Base-by-base conservation (phyloP, 306 rosid species). In the Acacia confusa region DNA sequence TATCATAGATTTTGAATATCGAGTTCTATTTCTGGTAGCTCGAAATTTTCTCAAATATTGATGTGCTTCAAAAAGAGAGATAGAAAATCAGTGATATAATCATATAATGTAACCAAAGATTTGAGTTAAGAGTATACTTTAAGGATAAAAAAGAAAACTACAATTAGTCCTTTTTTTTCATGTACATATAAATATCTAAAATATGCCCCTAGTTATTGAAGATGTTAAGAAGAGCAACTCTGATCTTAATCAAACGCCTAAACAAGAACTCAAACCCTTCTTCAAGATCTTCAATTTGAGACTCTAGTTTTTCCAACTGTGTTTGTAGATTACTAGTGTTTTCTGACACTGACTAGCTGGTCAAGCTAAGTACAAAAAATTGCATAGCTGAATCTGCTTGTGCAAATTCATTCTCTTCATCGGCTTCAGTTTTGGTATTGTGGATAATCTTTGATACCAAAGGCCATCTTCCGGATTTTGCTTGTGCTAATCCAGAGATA, bases 401-500 rank as follows among this genome's bases (percentile, higher is more conserved):
- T 64, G 41, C 69, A 64, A 64, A 64, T 64, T 15, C 69, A 64
- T 30, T 28, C 40, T 64, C n/a, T 14, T 64, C 69, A 64, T 64
- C 69, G 2, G 69, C 69, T 30, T 28, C 69, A 3, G 11, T 64
- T 64, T 64, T 60, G 17, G 19, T 28, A 64, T 16, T 28, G 22
- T 64, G 69, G 69, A 64, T 15, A 4, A 28, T 64, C 69, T 30
- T 64, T 14, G 69, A 64, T 4, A 64, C 69, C 40, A 64, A 64
- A 64, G 69, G 30, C 69, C 69, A 64, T 6, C 41, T 64, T 2
- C 40, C 28, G 6, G 41, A 32, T 64, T 64, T 64, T 28, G 69
- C 69, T 5, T 15, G n/a, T 44, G 14, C 41, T 77, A 82, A 50
- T 60, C 78, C 81, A 48, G 70, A 64, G 17, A 84, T 71, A 32